Evolutionary conservation across 192 early-diverging fungal species (phyloP), one percentile per base, ranked within the genome.

Genomic region (Allomyces arbusculus): DNA sequence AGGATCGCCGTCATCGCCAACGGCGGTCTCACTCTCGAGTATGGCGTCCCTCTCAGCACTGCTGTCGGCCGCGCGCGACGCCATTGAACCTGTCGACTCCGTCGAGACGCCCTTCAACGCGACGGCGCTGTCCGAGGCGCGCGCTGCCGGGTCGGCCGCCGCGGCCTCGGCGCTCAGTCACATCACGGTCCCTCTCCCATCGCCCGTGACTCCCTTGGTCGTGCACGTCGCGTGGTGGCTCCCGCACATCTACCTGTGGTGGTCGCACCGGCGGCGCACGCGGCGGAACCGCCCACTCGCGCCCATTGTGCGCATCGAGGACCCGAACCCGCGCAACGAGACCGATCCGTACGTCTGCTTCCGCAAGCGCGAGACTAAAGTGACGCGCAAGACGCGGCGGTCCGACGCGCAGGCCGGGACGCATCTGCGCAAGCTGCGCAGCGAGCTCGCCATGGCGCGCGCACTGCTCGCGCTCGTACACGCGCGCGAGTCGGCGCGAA

Each of bases 271-370:
- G 16, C 69, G 69, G 1, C 67, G 55, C 65, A 10, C 8, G 20
- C 20, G 61, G 9, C 61, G 45, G 45, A 50, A 50, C 45, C 10
- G 19, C 10, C 45, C 45, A 7, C 12, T 50, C 45, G 12, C 10
- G 10, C 45, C 45, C 45, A 19, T 50, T 1, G 19, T 50, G 10
- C 45, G 45, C 45, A 19, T 74, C 63, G 89, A 91, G 63, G 85
- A 90, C 24, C 74, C 76, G 23, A 23, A 61, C 23, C 66, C 75
- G 7, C 80, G 81, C 61, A 74, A 84, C 45, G 94, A 96, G 67
- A 76, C 77, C 28, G 89, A 97, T 70, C 92, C 95, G 12, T 99
- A 95, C 72, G 84, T 95, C 23, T 99, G 95, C 72, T 99, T 99
- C 80, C 87, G 95, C 63, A 87, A 88, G 61, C 86, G 95, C 65